These are phyloP conservation scores for Scytalidium lignicola DNA, from an alignment of 2,329 filamentous ascomycete genomes.

Conservation along the genomic window DNA sequence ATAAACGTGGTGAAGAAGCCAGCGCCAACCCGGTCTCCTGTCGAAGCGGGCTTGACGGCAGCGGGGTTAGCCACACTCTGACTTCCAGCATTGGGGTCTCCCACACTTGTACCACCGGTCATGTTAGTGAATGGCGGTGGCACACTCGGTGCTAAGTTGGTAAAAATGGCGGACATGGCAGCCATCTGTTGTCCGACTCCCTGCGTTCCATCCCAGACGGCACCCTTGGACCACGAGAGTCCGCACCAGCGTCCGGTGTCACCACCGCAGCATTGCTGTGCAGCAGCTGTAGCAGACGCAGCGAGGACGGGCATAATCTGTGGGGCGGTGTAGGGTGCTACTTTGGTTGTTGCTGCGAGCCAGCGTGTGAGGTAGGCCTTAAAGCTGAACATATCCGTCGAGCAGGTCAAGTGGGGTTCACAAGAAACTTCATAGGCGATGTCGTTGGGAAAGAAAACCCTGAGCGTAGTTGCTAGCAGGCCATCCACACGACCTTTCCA, in stretches of 20 bases:
- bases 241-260: constrained; percentile 37
- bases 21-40: constrained; percentile 33
- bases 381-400: constrained; percentile 60
- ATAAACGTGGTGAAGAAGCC: constrained; percentile 34
- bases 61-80: background rate
- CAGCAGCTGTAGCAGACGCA: constrained; percentile 48
- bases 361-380: constrained; percentile 62
- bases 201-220: constrained; percentile 33
- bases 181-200: constrained; percentile 63
- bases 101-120: constrained; percentile 45
- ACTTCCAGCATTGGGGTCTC: constrained; percentile 29
- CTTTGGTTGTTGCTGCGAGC: constrained; percentile 50
- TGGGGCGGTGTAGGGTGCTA: constrained; percentile 49
- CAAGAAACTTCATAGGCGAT: constrained; percentile 58
- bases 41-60: constrained; percentile 20
- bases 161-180: constrained; percentile 52
- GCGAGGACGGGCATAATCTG: constrained; percentile 45
- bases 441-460: constrained; percentile 37
- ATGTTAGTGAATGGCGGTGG: constrained; percentile 37
- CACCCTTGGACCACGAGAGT: constrained; percentile 32
- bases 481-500: constrained; percentile 32
- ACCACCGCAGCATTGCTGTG: constrained; percentile 46
- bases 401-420: constrained; percentile 48
- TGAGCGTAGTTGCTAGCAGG: constrained; percentile 29
- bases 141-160: constrained; percentile 31